phyloP scores from a whole-genome alignment of 768 basidiomycete species.

The Phanerodontia chrysosporium region DNA sequence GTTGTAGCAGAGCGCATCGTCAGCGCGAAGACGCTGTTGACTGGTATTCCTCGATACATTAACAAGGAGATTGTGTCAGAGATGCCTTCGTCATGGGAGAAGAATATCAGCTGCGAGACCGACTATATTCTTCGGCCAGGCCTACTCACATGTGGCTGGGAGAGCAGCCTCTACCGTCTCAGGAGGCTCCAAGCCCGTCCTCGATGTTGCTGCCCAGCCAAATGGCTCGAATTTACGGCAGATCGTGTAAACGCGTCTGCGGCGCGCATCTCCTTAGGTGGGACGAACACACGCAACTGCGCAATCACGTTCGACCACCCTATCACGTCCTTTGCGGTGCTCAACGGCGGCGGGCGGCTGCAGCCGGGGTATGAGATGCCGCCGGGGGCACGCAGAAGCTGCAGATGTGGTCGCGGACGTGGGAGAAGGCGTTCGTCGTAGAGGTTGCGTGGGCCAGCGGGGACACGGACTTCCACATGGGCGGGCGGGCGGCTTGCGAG shows the following conservation, averaged over 20 bases:
- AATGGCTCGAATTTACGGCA: conserved; percentile 44
- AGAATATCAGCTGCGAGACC: conserved; percentile 24
- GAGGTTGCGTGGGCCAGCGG: conserved; percentile 43
- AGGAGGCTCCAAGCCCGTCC: too few species aligned
- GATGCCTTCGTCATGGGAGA: conserved; percentile 47
- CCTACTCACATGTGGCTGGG: conserved; percentile 48
- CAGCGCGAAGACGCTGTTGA: conserved; percentile 40
- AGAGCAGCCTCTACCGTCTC: conserved; percentile 32
- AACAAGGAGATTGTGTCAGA: conserved; percentile 38
- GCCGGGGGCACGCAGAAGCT: conserved; percentile 35
- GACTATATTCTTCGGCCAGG: conserved; percentile 27
- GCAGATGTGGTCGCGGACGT: conserved; percentile 57
- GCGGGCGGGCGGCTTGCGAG: conserved; percentile 53
- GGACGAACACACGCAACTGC: conserved; percentile 62
- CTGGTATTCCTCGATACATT: conserved; percentile 41
- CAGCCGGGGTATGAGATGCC: conserved; percentile 40
- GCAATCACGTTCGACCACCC: conserved; percentile 52
- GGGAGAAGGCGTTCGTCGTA: conserved; percentile 51
- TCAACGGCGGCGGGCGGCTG: conserved; percentile 28
- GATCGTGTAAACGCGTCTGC: conserved; percentile 37
- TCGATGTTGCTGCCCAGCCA: too few species aligned
- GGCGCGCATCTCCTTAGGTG: conserved; percentile 48
- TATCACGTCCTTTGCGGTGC: conserved; percentile 39
- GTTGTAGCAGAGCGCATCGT: conserved; percentile 6
- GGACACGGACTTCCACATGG: conserved; percentile 11